These are phyloP conservation scores for Ustilago nuda DNA, from an alignment of 1,284 basidiomycete species.

Conservation along the genomic window DNA sequence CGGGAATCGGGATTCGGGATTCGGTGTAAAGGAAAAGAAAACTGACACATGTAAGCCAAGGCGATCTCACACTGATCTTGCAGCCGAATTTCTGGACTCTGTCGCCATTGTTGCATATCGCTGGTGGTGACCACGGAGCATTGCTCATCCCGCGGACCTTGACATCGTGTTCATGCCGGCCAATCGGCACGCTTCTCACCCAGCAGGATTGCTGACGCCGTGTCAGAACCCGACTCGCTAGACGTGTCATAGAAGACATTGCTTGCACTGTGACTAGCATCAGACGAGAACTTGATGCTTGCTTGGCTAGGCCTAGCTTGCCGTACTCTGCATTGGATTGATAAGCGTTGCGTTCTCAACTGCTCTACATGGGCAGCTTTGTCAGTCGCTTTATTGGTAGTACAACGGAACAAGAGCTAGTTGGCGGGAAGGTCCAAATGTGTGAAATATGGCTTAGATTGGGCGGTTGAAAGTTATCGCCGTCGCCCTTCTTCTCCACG, in stretches of 20 bases:
- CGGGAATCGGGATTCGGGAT: slow-evolving; percentile 15
- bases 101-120: neutral
- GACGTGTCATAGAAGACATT: no score
- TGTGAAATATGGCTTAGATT: neutral
- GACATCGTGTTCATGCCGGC: no score
- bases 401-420: no score
- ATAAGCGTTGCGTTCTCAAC: no score
- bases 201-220: neutral
- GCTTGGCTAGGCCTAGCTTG: no score
- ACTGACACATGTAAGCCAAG: neutral
- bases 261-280: no score
- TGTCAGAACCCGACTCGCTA: no score
- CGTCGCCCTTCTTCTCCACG: neutral
- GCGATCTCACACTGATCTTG: neutral
- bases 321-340: no score
- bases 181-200: no score
- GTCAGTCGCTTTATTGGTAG: no score
- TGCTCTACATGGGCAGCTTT: no score
- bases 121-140: neutral
- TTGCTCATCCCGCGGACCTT: neutral
- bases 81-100: neutral
- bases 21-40: slow-evolving; percentile 11
- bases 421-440: neutral
- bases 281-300: no score
- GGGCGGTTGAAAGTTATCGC: neutral